Evolutionary conservation across 2,329 filamentous ascomycete genomes (phyloP).

Genomic region (Lachnellula subtilissima): DNA sequence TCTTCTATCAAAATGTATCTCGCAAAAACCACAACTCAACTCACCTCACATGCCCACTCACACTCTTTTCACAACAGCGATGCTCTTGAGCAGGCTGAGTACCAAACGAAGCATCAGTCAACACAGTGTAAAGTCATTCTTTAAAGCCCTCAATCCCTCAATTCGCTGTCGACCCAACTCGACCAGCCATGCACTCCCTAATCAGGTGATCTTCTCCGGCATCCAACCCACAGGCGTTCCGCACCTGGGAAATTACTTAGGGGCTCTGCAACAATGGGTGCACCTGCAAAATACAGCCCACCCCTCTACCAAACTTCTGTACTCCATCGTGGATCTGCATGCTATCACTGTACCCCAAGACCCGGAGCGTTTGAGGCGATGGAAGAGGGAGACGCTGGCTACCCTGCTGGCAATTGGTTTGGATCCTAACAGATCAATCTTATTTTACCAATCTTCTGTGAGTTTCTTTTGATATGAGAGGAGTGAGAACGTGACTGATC

Average conservation of each 20-base stretch:
- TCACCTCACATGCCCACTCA: neutral
- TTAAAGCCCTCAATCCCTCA: too few species aligned
- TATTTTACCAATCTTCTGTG: slow-evolving; percentile 81
- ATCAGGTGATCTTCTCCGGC: slow-evolving; percentile 75
- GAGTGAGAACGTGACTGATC: neutral
- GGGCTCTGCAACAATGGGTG: slow-evolving; percentile 83
- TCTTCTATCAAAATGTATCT: too few species aligned
- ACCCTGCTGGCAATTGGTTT: slow-evolving; percentile 79
- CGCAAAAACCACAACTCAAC: neutral
- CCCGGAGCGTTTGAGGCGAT: slow-evolving; percentile 53
- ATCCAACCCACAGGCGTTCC: slow-evolving; percentile 95
- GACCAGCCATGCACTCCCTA: slow-evolving; percentile 1
- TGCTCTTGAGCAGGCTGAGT: neutral
- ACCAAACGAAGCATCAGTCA: neutral
- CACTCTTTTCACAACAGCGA: neutral
- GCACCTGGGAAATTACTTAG: slow-evolving; percentile 92
- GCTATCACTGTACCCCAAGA: slow-evolving; percentile 79
- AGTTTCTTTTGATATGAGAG: slow-evolving; percentile 23
- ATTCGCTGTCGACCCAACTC: neutral
- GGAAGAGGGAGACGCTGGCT: slow-evolving; percentile 71
- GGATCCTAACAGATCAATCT: slow-evolving; percentile 65
- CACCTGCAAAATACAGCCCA: slow-evolving; percentile 63
- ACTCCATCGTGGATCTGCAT: slow-evolving; percentile 89
- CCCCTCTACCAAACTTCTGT: slow-evolving; percentile 61
- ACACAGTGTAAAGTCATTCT: too few species aligned